These are phyloP conservation scores for Candida awuae DNA, from an alignment of 805 yeast genomes.

Conservation along the genomic window DNA sequence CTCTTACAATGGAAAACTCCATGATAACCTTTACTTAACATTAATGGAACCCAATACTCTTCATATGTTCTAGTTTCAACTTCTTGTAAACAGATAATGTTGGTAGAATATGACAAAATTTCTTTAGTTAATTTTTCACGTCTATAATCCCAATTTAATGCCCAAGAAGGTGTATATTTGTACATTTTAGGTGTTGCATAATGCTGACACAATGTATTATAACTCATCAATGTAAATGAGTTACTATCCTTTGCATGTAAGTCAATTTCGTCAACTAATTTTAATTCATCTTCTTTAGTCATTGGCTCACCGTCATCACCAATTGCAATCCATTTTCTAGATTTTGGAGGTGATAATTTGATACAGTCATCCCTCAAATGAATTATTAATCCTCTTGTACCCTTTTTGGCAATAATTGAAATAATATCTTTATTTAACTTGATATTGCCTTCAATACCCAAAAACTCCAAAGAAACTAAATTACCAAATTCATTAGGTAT, in stretches of 20 bases:
- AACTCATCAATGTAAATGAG: conserved; percentile 70
- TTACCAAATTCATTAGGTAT: conserved; percentile 84
- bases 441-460: conserved; percentile 93
- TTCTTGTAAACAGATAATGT: conserved; percentile 88
- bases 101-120: conserved; percentile 55
- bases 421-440: conserved; percentile 52
- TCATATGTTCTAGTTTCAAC: conserved; percentile 83
- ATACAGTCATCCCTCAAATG: conserved; percentile 81
- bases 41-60: conserved; percentile 74
- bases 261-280: conserved; percentile 21
- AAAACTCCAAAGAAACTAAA: conserved; percentile 70
- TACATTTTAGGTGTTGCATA: conserved; percentile 90
- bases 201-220: conserved; percentile 90
- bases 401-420: conserved; percentile 65
- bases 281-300: conserved; percentile 22
- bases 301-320: conserved; percentile 66
- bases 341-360: conserved; percentile 51
- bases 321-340: conserved; percentile 77
- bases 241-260: conserved; percentile 27
- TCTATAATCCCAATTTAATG: conserved; percentile 88
- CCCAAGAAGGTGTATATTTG: conserved; percentile 96
- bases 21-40: conserved; percentile 68
- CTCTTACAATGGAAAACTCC: conserved; percentile 82
- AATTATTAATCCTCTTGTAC: conserved; percentile 74
- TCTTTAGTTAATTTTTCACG: conserved; percentile 69